Conservation (phyloP, 1,139 yeast species). For the Zygotorulaspora mrakii region DNA sequence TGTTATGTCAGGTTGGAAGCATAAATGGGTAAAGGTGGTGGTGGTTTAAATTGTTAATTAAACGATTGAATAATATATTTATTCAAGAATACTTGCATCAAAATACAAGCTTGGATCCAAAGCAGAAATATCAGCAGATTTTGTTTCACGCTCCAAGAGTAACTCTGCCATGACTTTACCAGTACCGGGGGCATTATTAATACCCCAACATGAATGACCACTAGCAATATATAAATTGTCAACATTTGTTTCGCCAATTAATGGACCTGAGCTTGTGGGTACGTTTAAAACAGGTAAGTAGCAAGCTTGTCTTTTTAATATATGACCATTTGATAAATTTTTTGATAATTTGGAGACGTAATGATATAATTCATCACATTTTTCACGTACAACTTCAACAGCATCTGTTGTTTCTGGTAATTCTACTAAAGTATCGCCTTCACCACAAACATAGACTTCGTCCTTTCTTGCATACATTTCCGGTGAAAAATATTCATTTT, state of each 20-base stretch:
- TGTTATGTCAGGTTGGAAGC: no score
- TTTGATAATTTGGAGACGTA: conserved; percentile 79
- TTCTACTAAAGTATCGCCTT: conserved; percentile 86
- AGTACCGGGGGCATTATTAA: conserved; percentile 95
- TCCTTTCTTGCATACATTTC: conserved; percentile 94
- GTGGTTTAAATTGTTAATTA: no score
- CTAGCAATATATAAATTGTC: conserved; percentile 74
- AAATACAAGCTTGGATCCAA: conserved; percentile 83
- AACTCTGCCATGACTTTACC: conserved; percentile 90
- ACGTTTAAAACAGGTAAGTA: conserved; percentile 91
- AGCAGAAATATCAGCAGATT: conserved; percentile 72
- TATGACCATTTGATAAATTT: conserved; percentile 67
- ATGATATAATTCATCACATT: conserved; percentile 81
- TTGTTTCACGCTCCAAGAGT: conserved; percentile 76
- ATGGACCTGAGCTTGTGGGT: conserved; percentile 88
- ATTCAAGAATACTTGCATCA: conserved; percentile 51
- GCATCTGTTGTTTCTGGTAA: conserved; percentile 94
- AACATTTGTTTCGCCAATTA: conserved; percentile 89
- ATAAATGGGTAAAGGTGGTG: no score
- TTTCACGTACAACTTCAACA: conserved; percentile 80
- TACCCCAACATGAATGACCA: conserved; percentile 99
- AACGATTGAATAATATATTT: no score
- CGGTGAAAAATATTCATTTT: conserved; percentile 71
- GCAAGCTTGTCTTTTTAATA: conserved; percentile 87
- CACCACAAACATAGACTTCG: conserved; percentile 97